These are phyloP conservation scores for Tylopilus plumbeoviolaceoides DNA, from an alignment of 768 basidiomycete species.

Conservation along the genomic window DNA sequence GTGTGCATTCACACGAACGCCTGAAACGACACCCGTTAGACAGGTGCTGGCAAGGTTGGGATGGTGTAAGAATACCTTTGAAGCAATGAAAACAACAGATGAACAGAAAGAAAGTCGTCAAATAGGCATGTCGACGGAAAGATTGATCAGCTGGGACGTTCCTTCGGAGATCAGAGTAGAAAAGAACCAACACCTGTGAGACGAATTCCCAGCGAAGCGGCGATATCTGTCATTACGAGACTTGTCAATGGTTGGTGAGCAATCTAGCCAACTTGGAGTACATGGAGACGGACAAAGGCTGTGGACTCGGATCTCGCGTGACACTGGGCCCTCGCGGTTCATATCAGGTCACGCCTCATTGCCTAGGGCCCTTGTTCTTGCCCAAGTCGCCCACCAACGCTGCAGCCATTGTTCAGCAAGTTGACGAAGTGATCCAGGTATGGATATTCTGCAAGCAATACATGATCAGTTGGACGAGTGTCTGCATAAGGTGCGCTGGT, in stretches of 20 bases:
- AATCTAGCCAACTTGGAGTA: background rate
- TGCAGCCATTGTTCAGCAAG: background rate
- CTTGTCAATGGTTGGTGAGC: background rate
- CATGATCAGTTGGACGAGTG: constrained; percentile 17
- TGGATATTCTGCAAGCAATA: constrained; percentile 16
- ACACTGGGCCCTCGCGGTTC: constrained; percentile 1
- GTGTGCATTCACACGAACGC: background rate
- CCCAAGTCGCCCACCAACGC: background rate
- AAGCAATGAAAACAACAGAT: background rate
- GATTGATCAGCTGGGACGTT: background rate
- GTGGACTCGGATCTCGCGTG: constrained; percentile 5
- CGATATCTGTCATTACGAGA: constrained; percentile 3
- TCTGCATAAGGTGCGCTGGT: constrained; percentile 19
- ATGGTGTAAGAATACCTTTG: too few species aligned
- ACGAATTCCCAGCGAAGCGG: background rate
- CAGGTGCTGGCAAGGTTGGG: too few species aligned
- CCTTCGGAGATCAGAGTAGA: background rate
- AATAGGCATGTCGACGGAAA: background rate
- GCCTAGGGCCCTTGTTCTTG: background rate
- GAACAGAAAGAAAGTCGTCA: background rate
- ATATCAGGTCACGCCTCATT: background rate
- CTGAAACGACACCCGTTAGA: too few species aligned
- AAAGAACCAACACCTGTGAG: background rate
- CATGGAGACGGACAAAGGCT: background rate
- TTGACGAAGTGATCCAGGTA: background rate